Evolutionary conservation across 192 early-diverging fungal genomes (phyloP).

Genomic region (Coemansia sp.): DNA sequence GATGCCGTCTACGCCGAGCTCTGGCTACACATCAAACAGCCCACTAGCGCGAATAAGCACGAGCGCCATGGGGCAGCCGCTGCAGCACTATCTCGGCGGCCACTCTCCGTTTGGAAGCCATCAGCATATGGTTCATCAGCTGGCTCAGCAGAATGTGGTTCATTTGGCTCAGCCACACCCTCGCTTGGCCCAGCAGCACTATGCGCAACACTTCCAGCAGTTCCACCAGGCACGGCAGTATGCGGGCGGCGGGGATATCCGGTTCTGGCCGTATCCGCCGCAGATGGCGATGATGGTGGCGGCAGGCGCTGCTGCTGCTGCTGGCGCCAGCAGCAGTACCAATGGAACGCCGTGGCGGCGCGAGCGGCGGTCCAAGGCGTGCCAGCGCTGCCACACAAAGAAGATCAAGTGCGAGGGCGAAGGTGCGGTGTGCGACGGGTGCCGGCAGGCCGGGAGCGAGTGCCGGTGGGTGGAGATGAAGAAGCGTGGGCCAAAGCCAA

Average conservation of each 20-base stretch:
- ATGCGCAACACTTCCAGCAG: constrained; percentile 8
- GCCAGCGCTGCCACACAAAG: constrained; percentile 55
- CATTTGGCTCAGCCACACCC: too few species aligned
- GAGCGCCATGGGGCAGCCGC: neutral
- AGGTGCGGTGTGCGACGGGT: constrained; percentile 44
- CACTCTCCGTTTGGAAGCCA: neutral
- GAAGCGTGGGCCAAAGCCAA: constrained; percentile 53
- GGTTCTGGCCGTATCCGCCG: constrained; percentile 52
- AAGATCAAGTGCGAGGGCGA: constrained; percentile 57
- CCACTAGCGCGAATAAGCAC: neutral
- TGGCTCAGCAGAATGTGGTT: too few species aligned
- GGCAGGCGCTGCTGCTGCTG: neutral
- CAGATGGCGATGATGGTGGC: neutral
- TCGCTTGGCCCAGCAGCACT: constrained; percentile 19
- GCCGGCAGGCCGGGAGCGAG: constrained; percentile 48
- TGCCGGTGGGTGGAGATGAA: constrained; percentile 57
- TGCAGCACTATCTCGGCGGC: neutral
- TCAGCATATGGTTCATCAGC: neutral
- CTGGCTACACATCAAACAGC: neutral
- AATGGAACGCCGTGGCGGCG: constrained; percentile 41
- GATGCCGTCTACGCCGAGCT: neutral
- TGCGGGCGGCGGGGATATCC: constrained; percentile 26
- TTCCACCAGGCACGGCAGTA: constrained; percentile 19
- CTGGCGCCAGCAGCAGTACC: neutral
- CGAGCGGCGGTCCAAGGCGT: constrained; percentile 56